Evolutionary conservation across 257 asterid genomes (phyloP), one percentile per base, ranked within the genome.

Genomic region (Ballota nigra): DNA sequence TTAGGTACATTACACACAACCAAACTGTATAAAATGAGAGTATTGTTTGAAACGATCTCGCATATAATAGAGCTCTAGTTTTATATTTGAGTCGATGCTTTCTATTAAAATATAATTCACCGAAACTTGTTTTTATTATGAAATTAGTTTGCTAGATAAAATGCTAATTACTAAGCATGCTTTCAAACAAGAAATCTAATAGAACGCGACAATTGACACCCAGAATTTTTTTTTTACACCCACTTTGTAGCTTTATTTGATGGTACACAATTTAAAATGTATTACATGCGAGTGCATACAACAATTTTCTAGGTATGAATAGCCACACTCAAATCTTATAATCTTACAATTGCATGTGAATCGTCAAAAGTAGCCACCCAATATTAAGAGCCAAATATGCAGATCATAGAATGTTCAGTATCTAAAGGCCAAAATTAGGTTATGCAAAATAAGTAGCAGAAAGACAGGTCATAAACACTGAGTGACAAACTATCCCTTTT

Each of bases 391-490:
- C 62, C 49, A 19, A 8, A 49, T 16, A 58, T 20, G 51, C 9
- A 49, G 34, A 51, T 12, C 68, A 72, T 24, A 60, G 40, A 66
- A 55, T n/a, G 12, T 68, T 73, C 5, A 43, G 34, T 18, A 75
- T 33, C 56, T 8, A 53, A 40, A 60, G 63, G 38, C 15, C 26
- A 61, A 23, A 51, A 70, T 74, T 66, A 70, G 75, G 56, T 62
- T 52, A 59, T n/a, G 18, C 68, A 20, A 29, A 67, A 55, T 57
- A 75, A 60, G 33, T 40, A 60, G 18, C n/a, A 52, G 19, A 28
- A n/a, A 41, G 19, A 66, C 56, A 45, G 33, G 63, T 55, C 68
- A 38, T 70, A 38, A 60, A 63, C 66, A 56, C 29, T 68, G 40
- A 69, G 34, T 8, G 5, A 70, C 59, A 24, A 20, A 55, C 41